Percentiles rank a stretch among this genome's conserved stretches.
phyloP scores from a whole-genome alignment of 192 early-diverging fungal species.

The Paraglomus brasilianum region DNA sequence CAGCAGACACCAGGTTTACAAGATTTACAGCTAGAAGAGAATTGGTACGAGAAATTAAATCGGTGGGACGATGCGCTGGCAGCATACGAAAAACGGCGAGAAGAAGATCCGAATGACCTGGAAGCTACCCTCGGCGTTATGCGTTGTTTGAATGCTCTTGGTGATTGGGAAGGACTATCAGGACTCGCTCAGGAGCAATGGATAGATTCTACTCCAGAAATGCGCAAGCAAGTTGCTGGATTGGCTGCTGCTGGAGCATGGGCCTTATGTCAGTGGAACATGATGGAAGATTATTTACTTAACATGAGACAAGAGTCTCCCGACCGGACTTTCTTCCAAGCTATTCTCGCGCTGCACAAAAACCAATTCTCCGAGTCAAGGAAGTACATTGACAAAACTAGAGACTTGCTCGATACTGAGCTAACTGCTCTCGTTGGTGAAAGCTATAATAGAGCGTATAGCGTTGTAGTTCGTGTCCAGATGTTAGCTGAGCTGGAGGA shows the following conservation, averaged over 20 bases:
- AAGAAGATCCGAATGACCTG: constrained; percentile 73
- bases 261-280: constrained; percentile 83
- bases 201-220: constrained; percentile 58
- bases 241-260: constrained; percentile 92
- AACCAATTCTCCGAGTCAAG: constrained; percentile 74
- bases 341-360: constrained; percentile 80
- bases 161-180: constrained; percentile 87
- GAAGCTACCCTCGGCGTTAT: constrained; percentile 83
- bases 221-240: constrained; percentile 75
- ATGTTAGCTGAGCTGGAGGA: constrained; percentile 98
- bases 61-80: constrained; percentile 92
- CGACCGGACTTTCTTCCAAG: constrained; percentile 82
- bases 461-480: constrained; percentile 84
- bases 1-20: constrained; percentile 66
- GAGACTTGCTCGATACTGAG: constrained; percentile 82
- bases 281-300: constrained; percentile 88
- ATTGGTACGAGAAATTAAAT: constrained; percentile 92
- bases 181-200: constrained; percentile 77
- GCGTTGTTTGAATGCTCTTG: constrained; percentile 88
- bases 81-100: constrained; percentile 77
- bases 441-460: constrained; percentile 91
- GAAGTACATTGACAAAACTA: constrained; percentile 73
- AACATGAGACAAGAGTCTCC: constrained; percentile 75
- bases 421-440: constrained; percentile 86
- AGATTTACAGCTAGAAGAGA: constrained; percentile 81